Base-by-base conservation (phyloP, 2,329 filamentous ascomycete species). In the Trichoderma koningii region DNA sequence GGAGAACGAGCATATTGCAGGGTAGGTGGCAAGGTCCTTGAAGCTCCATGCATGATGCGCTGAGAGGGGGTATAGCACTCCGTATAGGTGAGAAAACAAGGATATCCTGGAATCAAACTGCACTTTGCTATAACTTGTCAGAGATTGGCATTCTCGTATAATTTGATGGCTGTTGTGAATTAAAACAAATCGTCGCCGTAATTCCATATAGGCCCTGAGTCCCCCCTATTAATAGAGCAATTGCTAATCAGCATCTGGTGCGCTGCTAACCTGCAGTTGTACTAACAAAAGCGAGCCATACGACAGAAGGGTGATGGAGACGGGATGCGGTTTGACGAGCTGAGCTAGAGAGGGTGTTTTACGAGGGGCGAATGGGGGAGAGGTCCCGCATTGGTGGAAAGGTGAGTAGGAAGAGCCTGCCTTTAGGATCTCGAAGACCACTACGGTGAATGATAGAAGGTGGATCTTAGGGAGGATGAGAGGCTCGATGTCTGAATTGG, bases 401-500 rank as follows among this genome's bases (percentile, higher is more conserved):
- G 7, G 28, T 15, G 7, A 38, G 2, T 6, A 17, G 17, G 6
- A n/a, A 15, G 48, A 23, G 26, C 21, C 21, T 23, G 21, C 3
- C 3, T 23, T 23, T 23, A 23, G 21, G 21, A 3, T 2, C 15
- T 26, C 56, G 23, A 60, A 28, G n/a, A n/a, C n/a, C 56, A 17
- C 23, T 12, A 30, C 7, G 5, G 17, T 15, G 34, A 26, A 47
- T 9, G 9, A 26, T 30, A 57, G 38, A 26, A 48, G 55, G 41
- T 10, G 42, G 47, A 17, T 2, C 14, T 14, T 5, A 12, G 12
- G n/a, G 17, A 26, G 21, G 21, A 21, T 15, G 4, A 21, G 38
- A 26, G 38, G 47, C 38, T 62, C 57, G 57, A 48, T 62, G 57
- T 52, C 57, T 53, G 17, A n/a, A 62, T 52, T 51, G 28, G 26